Evolutionary conservation across 2,329 filamentous ascomycete genomes (phyloP), one percentile per base, ranked within the genome.

Genomic region (Pochonia chlamydosporia): DNA sequence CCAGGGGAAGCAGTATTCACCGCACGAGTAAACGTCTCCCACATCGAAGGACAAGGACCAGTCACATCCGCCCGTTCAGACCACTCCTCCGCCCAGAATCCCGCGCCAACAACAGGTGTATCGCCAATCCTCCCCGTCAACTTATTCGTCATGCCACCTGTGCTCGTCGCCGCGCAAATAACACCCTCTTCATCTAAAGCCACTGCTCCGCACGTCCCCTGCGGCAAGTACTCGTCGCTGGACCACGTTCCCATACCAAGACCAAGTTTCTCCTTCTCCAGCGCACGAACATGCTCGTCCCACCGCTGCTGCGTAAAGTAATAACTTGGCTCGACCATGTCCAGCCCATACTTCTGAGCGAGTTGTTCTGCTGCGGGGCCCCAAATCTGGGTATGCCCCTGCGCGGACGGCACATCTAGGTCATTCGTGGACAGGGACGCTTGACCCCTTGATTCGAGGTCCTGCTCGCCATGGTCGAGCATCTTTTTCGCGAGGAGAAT

Each of bases 31-130:
- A 53, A 35, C 14, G 13, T 48, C 18, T 54, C 49, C 56, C 54
- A 57, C 9, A 36, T 18, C 21, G 52, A 44, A 24, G n/a, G 16
- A 13, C n/a, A n/a, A n/a, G n/a, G n/a, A n/a, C n/a, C 30, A 16
- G 7, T 36, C 24, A 7, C 11, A 2, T 71, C 66, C 47, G 84
- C 78, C 7, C 67, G 65, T 10, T 47, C 44, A 3, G 24, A 13
- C 89, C 89, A 95, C 55, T 90, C 80, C 62, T 95, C 90, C 0
- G 90, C 89, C 89, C 89, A 96, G 64, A 90, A 96, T 0, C 90
- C 90, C 1, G 89, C 86, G 0, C 90, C 90, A 0, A 90, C 70
- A 0, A 85, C 85, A 0, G 90, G 89, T 10, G 90, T 96, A 61
- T 96, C 90, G 1, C 90, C 90, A 52, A 95, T 84, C 18, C 90